Evolutionary conservation across 257 asterid species (phyloP).

Genomic region (Leonotis leonurus): DNA sequence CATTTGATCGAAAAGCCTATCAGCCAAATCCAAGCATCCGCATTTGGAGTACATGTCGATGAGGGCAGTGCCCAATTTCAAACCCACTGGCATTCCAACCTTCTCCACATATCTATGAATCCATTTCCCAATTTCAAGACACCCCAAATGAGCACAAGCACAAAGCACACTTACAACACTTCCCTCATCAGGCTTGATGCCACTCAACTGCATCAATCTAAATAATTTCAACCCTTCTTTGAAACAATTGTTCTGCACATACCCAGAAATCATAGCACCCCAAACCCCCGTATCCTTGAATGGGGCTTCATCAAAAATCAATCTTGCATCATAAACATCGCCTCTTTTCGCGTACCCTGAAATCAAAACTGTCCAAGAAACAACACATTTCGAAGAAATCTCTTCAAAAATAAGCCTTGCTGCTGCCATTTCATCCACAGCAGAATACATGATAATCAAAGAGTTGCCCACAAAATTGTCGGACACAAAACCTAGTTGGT

Average conservation of each 20-base stretch:
- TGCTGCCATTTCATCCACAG: slow-evolving; percentile 40
- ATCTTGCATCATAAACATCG: slow-evolving; percentile 48
- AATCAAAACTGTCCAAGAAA: slow-evolving; percentile 66
- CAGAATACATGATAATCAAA: slow-evolving; percentile 46
- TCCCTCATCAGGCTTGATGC: slow-evolving; percentile 57
- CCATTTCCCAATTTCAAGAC: slow-evolving; percentile 63
- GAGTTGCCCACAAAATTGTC: slow-evolving; percentile 48
- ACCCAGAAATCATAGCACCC: slow-evolving; percentile 75
- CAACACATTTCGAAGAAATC: slow-evolving; percentile 40
- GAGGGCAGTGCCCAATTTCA: slow-evolving; percentile 51
- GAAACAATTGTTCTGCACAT: slow-evolving; percentile 68
- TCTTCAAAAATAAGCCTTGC: slow-evolving; percentile 52
- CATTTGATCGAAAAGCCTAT: slow-evolving; percentile 52
- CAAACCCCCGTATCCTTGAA: slow-evolving; percentile 60
- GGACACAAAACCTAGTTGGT: slow-evolving; percentile 39
- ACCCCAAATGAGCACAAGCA: slow-evolving; percentile 69
- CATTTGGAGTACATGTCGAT: slow-evolving; percentile 64
- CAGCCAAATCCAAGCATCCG: slow-evolving; percentile 50
- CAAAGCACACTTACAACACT: slow-evolving; percentile 44
- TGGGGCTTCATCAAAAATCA: slow-evolving; percentile 52
- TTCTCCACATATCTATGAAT: slow-evolving; percentile 40
- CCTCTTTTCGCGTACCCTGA: slow-evolving; percentile 52
- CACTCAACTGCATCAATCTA: slow-evolving; percentile 56
- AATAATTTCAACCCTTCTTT: slow-evolving; percentile 63
- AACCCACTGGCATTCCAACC: slow-evolving; percentile 20